A percentile compares a stretch with the other conserved stretches of the same genome.
Evolutionary conservation across 2,329 filamentous ascomycete species (phyloP).

Genomic region (Incumbomyces lentus): DNA sequence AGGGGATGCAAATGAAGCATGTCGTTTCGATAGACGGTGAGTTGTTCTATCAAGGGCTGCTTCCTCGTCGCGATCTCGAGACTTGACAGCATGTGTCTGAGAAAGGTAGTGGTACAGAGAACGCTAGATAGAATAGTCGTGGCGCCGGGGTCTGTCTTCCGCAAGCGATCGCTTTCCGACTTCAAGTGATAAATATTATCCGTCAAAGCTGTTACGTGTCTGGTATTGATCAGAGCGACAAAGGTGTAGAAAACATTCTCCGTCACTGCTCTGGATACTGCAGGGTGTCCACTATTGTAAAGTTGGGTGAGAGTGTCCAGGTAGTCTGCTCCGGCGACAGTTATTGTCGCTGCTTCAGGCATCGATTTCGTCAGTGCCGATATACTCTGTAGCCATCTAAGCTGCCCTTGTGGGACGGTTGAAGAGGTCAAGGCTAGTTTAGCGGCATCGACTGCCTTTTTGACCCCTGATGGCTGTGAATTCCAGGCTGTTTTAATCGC

Average conservation of each 20-base stretch:
- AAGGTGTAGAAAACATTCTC: conserved; percentile 67
- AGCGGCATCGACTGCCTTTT: conserved; percentile 9
- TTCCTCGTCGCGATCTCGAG: conserved; percentile 27
- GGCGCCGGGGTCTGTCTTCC: conserved; percentile 28
- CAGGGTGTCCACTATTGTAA: conserved; percentile 28
- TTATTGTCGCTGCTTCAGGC: conserved; percentile 43
- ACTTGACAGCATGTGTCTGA: conserved; percentile 37
- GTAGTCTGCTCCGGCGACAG: conserved; percentile 80
- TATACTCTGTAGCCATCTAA: conserved; percentile 25
- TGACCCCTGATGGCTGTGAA: conserved; percentile 9
- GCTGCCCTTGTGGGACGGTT: conserved; percentile 13
- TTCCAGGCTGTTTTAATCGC: conserved; percentile 13
- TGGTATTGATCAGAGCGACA: conserved; percentile 55
- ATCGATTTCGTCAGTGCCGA: conserved; percentile 31
- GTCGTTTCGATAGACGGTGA: conserved; percentile 31
- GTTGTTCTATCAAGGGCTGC: conserved; percentile 30
- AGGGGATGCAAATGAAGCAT: conserved; percentile 30
- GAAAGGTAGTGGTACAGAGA: conserved; percentile 66
- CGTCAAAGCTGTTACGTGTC: conserved; percentile 63
- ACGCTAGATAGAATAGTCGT: conserved; percentile 68
- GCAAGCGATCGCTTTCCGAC: conserved; percentile 54
- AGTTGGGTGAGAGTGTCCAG: conserved; percentile 54
- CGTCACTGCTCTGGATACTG: conserved; percentile 56
- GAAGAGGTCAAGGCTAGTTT: conserved; percentile 10
- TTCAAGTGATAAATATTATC: conserved; percentile 80